Evolutionary conservation across 805 yeast genomes (phyloP), one percentile per base, ranked within the genome.

Genomic region (Torulaspora microellipsoides): DNA sequence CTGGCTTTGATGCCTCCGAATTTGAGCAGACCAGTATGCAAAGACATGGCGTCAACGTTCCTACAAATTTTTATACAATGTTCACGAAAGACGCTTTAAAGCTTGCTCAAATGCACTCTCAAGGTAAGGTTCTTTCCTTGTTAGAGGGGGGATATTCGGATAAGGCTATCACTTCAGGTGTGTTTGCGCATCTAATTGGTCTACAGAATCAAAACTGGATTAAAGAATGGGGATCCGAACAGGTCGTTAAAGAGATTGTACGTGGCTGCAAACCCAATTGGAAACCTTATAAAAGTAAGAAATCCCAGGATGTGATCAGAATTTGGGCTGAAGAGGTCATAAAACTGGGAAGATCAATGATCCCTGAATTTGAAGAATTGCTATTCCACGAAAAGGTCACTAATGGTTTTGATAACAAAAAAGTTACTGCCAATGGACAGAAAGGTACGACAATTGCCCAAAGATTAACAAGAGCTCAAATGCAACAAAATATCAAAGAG

Each of bases 111-210:
- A 69, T 75, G 37, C 83, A 76, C 54, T 66, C 82, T 5, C 64
- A 72, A 9, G 85, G 90, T 9, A 77, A 77, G 46, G 67, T 85
- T 0, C 51, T 86, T 0, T 84, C 95, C 1, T 62, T 86, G 15
- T 64, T 86, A 50, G 95, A 86, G 65, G 95, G 95, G 20, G 95
- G 95, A 1, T 86, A 86, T 59, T 82, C 93, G 0, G 89, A 85
- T 55, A 83, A 84, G 3, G 95, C 95, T 0, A 70, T 86, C 13
- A 65, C 81, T 1, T 83, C 93, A 1, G 95, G 95, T 10, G 80
- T 83, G 0, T 83, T 85, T 58, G 77, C 93, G 4, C 95, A 86
- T 59, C 65, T 86, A 42, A 76, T 83, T 31, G 95, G 95, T 0
- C 60, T 86, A 40, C 83, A 81, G 39, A 67, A 68, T 41, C 67